A percentile compares a stretch with the other conserved stretches of the same genome.
These are phyloP conservation scores for Arachnomyces sp. DNA, from an alignment of 2,329 filamentous ascomycete genomes.

Conservation along the genomic window DNA sequence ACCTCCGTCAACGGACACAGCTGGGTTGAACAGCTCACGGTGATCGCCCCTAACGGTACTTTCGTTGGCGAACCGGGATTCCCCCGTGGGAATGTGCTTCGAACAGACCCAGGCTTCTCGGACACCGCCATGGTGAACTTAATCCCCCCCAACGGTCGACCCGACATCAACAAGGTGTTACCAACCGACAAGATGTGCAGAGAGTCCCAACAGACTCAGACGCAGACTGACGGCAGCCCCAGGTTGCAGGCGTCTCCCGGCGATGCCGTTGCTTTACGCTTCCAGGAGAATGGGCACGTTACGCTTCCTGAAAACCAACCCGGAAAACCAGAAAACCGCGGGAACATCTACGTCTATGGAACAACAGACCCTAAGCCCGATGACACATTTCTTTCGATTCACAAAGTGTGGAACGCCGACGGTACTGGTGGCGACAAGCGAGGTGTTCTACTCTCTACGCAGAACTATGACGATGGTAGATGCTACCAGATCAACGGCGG, in stretches of 20 bases:
- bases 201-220: conserved; percentile 52
- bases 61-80: conserved; percentile 67
- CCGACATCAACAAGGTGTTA: conserved; percentile 42
- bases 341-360: conserved; percentile 68
- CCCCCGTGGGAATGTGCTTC: conserved; percentile 60
- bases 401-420: conserved; percentile 68
- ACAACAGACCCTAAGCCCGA: conserved; percentile 53
- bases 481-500: conserved; percentile 73
- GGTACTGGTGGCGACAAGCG: conserved; percentile 74
- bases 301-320: conserved; percentile 50
- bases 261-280: conserved; percentile 59
- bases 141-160: conserved; percentile 49
- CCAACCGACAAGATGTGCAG: conserved; percentile 56
- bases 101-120: conserved; percentile 48
- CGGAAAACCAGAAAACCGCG: conserved; percentile 58
- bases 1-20: conserved; percentile 53
- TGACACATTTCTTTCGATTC: conserved; percentile 57
- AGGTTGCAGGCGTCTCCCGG: conserved; percentile 55
- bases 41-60: conserved; percentile 65
- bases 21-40: conserved; percentile 72
- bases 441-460: conserved; percentile 66
- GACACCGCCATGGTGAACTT: conserved; percentile 57
- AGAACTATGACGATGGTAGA: conserved; percentile 81
- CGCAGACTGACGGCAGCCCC: conserved; percentile 53
- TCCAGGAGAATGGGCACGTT: conserved; percentile 71